Conservation (phyloP, 768 basidiomycete species). For the Chalciporus sphaerocephalus region DNA sequence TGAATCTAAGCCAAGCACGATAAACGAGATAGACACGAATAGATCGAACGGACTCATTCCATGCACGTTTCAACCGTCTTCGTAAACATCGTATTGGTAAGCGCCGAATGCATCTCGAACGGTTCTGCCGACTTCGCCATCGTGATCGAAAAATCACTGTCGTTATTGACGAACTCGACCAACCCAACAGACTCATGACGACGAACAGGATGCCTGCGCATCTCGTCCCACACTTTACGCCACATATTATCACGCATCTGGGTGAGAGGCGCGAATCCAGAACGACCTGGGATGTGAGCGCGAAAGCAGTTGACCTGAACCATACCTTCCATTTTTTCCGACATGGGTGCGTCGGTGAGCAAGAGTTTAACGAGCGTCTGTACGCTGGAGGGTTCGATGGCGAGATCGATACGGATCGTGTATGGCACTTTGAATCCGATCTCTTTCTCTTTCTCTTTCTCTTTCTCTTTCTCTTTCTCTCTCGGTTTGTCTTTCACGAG, state of each 20-base stretch:
- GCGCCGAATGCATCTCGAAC: constrained; percentile 6
- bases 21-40: neutral
- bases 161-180: constrained; percentile 18
- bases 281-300: constrained; percentile 8
- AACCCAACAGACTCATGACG: constrained; percentile 8
- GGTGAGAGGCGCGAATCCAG: constrained; percentile 9
- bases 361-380: constrained; percentile 4
- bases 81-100: neutral
- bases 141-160: constrained; percentile 13
- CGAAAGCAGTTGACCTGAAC: constrained; percentile 13
- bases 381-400: constrained; percentile 10
- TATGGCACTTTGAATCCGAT: constrained; percentile 14
- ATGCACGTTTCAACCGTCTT: constrained; percentile 13
- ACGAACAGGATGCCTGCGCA: neutral
- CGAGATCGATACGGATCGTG: constrained; percentile 14
- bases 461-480: too few species aligned
- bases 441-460: constrained; percentile 3
- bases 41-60: neutral
- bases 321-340: constrained; percentile 11
- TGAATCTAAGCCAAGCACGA: neutral
- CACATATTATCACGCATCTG: constrained; percentile 7
- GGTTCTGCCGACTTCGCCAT: constrained; percentile 7
- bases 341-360: constrained; percentile 3
- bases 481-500: constrained; percentile 9
- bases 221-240: constrained; percentile 1